Evolutionary conservation across 2,329 filamentous ascomycete genomes (phyloP).

Genomic region (Exophiala aquamarina): DNA sequence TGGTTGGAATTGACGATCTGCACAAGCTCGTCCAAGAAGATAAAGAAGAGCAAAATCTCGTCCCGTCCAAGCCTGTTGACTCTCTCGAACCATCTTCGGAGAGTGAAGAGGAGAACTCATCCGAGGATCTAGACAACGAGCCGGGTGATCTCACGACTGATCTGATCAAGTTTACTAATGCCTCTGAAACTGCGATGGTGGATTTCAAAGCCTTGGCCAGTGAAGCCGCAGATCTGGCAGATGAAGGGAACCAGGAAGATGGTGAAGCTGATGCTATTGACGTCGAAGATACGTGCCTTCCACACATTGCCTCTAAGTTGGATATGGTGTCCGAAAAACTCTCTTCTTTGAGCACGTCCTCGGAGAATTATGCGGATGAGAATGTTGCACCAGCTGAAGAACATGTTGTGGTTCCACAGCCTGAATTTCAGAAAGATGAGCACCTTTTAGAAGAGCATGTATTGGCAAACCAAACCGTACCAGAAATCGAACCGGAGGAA

Average conservation of each 20-base stretch:
- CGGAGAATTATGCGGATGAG: slow-evolving; percentile 67
- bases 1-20: slow-evolving; percentile 12
- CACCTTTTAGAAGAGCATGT: too few relatives aligned
- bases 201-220: slow-evolving; percentile 23
- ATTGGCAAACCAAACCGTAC: too few relatives aligned
- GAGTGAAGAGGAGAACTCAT: slow-evolving; percentile 2
- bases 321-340: slow-evolving; percentile 13
- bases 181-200: slow-evolving; percentile 26
- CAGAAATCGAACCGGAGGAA: too few relatives aligned
- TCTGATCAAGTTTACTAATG: slow-evolving; percentile 24
- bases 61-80: slow-evolving; percentile 6
- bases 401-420: slow-evolving; percentile 51
- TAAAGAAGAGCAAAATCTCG: slow-evolving; percentile 5
- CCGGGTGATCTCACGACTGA: slow-evolving; percentile 23
- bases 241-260: slow-evolving; percentile 15
- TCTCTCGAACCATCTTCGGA: neutral
- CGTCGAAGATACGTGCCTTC: slow-evolving; percentile 37
- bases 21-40: slow-evolving; percentile 16
- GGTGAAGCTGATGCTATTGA: slow-evolving; percentile 9
- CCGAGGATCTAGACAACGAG: slow-evolving; percentile 24
- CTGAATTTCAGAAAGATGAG: too few relatives aligned
- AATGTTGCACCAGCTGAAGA: slow-evolving; percentile 44
- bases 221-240: slow-evolving; percentile 22
- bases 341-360: slow-evolving; percentile 53
- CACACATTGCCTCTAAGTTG: neutral